Evolutionary conservation across 2,329 filamentous ascomycete genomes (phyloP), one percentile per base, ranked within the genome.

Genomic region (Colletotrichum paranaense): DNA sequence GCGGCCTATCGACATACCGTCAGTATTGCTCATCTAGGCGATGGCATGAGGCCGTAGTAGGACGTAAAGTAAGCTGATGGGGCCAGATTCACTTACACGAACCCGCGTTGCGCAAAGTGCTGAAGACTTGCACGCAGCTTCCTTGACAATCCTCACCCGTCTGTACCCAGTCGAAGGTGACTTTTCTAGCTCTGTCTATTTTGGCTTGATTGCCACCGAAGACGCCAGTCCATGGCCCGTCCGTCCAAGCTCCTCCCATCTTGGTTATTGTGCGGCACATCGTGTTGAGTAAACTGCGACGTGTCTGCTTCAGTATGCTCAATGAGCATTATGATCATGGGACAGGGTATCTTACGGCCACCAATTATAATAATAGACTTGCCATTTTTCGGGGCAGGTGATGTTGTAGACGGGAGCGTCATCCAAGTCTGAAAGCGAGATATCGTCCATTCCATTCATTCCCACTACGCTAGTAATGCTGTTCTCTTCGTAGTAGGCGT

Each of bases 321-420:
- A 49, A 11, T 49, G 14, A 35, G 11, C n/a, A 24, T 12, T 63
- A 19, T 42, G 5, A 5, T 7, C 2, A 2, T 4, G n/a, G 1
- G 26, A 5, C 19, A 19, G 24, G 11, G 16, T 26, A n/a, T 35
- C 68, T 3, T 62, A 72, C 68, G 64, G 68, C 5, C 14, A 42
- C 68, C 68, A 72, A 19, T 62, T 68, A 2, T 72, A 72, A 38
- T 32, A 68, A 24, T 72, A 72, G 16, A 59, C 59, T n/a, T 49
- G 16, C 68, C 64, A 68, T 8, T 46, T 52, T 11, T 58, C n/a
- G 2, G 46, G 62, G 52, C 68, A 72, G 8, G n/a, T 62, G 28
- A 72, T 9, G 3, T 26, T 46, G 32, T 30, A 62, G 6, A 11
- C 16, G 30, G n/a, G 30, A 4, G 9, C 9, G 24, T 56, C 26